Base-by-base conservation (phyloP, 129 eudicot species). In the Pittosporum tobira region DNA sequence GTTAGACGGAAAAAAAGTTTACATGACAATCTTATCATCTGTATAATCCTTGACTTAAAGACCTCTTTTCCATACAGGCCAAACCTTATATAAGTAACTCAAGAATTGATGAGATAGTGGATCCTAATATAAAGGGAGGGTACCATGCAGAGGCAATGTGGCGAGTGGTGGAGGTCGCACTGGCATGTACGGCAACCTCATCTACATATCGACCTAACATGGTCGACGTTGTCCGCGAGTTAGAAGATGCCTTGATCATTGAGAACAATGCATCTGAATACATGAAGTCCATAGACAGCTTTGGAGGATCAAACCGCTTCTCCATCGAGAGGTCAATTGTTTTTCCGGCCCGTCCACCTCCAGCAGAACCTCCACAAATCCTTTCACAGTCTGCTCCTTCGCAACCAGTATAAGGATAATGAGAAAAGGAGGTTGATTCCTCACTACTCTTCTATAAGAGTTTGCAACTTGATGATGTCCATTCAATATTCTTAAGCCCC, bases 71-170 rank as follows among this genome's bases (percentile, higher is more conserved):
- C 18, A 28, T 68, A 68, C 72, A 87, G 96, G 93, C 88, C 37
- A 87, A 83, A 63, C 88, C 93, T 49, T 76, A 61, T 51, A 83
- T 87, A 77, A 83, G 81, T 62, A 80, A 72, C 72, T 77, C 96
- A n/a, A 75, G 75, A 70, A 72, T 87, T 9, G 96, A 83, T 30
- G 93, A 87, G 62, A 78, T 87, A 51, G 93, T 83, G 73, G 96
- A 87, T 72, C 84, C 93, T 21, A 80, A 70, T 63, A 80, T 87
- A 60, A 87, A 83, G 66, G 88, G 96, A 36, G 82, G 85, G 61
- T 87, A 87, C 72, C 96, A 87, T 49, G 80, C 81, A 27, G 96
- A 87, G 62, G 96, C 96, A 52, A 74, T 87, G 93, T 87, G 93
- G 93, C 77, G 96, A 68, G 88, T 87, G 48, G 82, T 87, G 69